These are phyloP conservation scores for Dryadomyces quercivorus DNA, from an alignment of 2,329 filamentous ascomycete species.

Conservation along the genomic window DNA sequence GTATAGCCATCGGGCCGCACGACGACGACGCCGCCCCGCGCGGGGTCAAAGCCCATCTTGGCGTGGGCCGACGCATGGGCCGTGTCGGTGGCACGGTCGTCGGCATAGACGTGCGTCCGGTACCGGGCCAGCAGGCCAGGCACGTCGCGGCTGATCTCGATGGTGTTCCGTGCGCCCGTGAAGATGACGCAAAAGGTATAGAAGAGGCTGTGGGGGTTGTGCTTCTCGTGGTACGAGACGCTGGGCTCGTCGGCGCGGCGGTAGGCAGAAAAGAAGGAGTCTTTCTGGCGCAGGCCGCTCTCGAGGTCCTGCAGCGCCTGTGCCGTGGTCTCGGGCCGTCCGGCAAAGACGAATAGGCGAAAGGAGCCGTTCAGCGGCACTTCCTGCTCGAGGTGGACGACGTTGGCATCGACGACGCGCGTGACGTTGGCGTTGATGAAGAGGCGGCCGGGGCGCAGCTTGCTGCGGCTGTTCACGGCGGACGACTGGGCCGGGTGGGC, in stretches of 20 bases:
- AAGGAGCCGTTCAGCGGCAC: constrained; percentile 81
- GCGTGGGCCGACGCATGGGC: constrained; percentile 67
- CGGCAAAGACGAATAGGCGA: constrained; percentile 78
- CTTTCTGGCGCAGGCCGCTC: constrained; percentile 46
- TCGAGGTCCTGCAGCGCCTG: constrained; percentile 60
- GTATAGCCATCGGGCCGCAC: constrained; percentile 83
- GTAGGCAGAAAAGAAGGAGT: constrained; percentile 62
- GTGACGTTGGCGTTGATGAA: constrained; percentile 73
- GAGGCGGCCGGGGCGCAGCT: constrained; percentile 60
- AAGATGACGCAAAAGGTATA: constrained; percentile 71
- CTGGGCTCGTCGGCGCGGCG: constrained; percentile 45
- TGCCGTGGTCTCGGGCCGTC: constrained; percentile 45
- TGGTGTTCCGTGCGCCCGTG: constrained; percentile 49
- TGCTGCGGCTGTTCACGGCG: constrained; percentile 52
- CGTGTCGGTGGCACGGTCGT: constrained; percentile 54
- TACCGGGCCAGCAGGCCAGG: constrained; percentile 64
- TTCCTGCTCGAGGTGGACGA: constrained; percentile 82
- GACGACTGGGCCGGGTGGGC: constrained; percentile 58
- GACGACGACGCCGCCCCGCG: constrained; percentile 67
- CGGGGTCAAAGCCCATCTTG: constrained; percentile 70
- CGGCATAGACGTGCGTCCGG: constrained; percentile 72
- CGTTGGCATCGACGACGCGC: constrained; percentile 76
- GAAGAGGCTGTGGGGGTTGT: constrained; percentile 77
- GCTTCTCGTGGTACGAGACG: constrained; percentile 64
- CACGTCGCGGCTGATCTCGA: constrained; percentile 61